A percentile compares a stretch with the other conserved stretches of the same genome.
These are phyloP conservation scores for Botryotinia narcissicola DNA, from an alignment of 2,329 filamentous ascomycete genomes.

Conservation along the genomic window DNA sequence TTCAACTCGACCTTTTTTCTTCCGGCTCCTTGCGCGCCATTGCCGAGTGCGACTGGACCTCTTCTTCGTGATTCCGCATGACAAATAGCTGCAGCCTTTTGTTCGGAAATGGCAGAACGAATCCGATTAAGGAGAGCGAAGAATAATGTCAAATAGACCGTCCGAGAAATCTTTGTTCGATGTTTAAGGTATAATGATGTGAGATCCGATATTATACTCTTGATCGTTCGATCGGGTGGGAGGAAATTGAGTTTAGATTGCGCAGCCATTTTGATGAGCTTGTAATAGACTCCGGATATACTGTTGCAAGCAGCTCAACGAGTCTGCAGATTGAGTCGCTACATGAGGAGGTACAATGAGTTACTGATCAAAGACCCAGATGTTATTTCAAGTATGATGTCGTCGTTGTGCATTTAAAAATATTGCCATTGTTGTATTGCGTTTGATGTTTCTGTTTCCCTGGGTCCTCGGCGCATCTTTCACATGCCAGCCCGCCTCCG, in stretches of 20 bases:
- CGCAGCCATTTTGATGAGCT: constrained; percentile 58
- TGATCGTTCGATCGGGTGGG: constrained; percentile 59
- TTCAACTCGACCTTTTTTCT: constrained; percentile 89
- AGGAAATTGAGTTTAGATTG: constrained; percentile 78
- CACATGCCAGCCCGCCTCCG: constrained; percentile 16
- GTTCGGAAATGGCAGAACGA: constrained; percentile 86
- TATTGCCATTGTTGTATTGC: constrained; percentile 9
- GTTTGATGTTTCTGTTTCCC: background rate
- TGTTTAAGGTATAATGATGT: constrained; percentile 73
- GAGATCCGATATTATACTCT: constrained; percentile 63
- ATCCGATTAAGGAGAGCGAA: constrained; percentile 81
- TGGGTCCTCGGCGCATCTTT: constrained; percentile 18
- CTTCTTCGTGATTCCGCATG: constrained; percentile 58
- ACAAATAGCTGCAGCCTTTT: constrained; percentile 76
- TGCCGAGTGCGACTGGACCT: constrained; percentile 48
- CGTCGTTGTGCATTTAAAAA: constrained; percentile 2
- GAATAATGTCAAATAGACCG: constrained; percentile 79
- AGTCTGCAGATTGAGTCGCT: constrained; percentile 10
- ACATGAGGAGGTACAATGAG: constrained; percentile 9
- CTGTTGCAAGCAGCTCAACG: constrained; percentile 11
- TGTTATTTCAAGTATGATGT: background rate
- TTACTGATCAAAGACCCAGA: background rate
- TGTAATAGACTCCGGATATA: constrained; percentile 10
- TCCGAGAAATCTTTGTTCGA: constrained; percentile 77
- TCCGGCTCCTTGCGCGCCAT: constrained; percentile 39